Evolutionary conservation across 73 alveolate genomes (phyloP), one percentile per base, ranked within the genome.

Genomic region (Paramecium bursaria): DNA sequence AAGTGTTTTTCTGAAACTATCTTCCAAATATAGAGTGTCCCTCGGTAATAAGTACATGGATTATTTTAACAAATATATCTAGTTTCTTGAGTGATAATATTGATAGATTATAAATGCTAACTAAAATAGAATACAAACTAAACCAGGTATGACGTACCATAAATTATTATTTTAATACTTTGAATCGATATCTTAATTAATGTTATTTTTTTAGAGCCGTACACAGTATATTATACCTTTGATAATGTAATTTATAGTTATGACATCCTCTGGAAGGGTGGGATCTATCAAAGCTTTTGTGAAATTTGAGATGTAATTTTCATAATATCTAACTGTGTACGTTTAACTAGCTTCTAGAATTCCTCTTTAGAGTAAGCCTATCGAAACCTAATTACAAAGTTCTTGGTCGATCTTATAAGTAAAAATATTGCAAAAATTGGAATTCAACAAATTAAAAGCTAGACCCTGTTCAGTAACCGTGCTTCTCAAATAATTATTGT

Each of bases 1-100:
- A 15, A 67, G 55, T 67, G 82, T 67, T 42, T 67, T 67, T 57
- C 33, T 67, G 33, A 67, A 67, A 67, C 82, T 67, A 67, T 67
- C 82, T 25, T 39, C 35, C n/a, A 35, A 11, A 67, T 67, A 67
- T 39, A 67, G 27, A 15, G 82, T 67, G 10, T 67, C 82, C 10
- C 82, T 26, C 17, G 82, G 82, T 17, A 67, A 42, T 67, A 67
- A 42, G 3, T 35, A 67, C 0, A 67, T 11, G 26, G 44, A 7
- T n/a, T 67, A 2, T 67, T 67, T 67, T 27, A 67, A 33, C 39
- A 2, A n/a, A 7, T 35, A 2, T 33, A 10, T 39, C 22, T 67
- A 25, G 33, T n/a, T 3, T 6, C 44, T 29, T 23, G 31, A 44
- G 31, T 26, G 21, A 48, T 29, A 26, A 26, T 48, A 57, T 57